Evolutionary conservation across 306 rosid species (phyloP).

Genomic region (Dryas drummondii): DNA sequence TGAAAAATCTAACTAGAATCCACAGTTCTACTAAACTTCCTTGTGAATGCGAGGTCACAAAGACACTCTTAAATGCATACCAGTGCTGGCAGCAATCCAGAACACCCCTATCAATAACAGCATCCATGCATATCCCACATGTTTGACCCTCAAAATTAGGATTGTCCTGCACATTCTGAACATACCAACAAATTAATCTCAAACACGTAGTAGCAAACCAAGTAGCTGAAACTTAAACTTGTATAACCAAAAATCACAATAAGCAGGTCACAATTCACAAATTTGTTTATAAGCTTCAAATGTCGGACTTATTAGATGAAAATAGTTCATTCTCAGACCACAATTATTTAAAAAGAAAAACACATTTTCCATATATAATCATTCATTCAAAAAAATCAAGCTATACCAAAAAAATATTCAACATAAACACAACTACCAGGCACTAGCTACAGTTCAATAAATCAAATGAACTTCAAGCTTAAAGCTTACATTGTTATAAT

Average conservation of each 20-base stretch:
- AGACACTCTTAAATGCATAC: slow-evolving; percentile 36
- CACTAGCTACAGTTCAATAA: background rate
- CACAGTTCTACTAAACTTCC: background rate
- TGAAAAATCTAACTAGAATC: background rate
- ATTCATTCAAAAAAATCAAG: background rate
- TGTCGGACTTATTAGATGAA: background rate
- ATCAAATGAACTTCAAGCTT: slow-evolving; percentile 31
- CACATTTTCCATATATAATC: background rate
- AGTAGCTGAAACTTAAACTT: slow-evolving; percentile 13
- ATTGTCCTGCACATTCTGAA: slow-evolving; percentile 48
- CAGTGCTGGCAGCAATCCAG: slow-evolving; percentile 98
- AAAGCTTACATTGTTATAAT: slow-evolving; percentile 50
- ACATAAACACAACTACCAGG: too few species aligned
- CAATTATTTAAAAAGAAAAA: background rate
- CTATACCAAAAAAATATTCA: background rate
- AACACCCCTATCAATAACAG: slow-evolving; percentile 84
- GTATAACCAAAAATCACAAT: background rate
- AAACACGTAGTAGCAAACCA: slow-evolving; percentile 10
- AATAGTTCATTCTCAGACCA: background rate
- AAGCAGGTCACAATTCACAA: background rate
- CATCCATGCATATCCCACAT: slow-evolving; percentile 97
- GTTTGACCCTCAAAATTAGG: slow-evolving; percentile 57
- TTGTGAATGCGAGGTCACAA: background rate
- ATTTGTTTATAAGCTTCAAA: background rate
- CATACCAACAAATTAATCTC: slow-evolving; percentile 2